These are phyloP conservation scores for Penicillium sp. DNA, from an alignment of 2,329 filamentous ascomycete genomes.

Conservation along the genomic window DNA sequence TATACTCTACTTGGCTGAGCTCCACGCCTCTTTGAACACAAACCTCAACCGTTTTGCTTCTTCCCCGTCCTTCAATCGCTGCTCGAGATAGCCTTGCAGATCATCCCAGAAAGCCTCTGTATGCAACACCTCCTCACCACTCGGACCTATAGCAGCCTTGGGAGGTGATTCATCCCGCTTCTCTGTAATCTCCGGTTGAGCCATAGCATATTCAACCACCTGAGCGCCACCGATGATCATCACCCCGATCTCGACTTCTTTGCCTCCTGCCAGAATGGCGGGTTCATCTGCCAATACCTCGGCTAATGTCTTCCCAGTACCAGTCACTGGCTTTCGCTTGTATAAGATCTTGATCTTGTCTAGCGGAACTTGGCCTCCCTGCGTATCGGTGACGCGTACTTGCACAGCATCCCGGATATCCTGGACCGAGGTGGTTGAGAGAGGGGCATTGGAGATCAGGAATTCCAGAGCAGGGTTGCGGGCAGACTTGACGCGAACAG, in stretches of 20 bases:
- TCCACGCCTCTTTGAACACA: slow-evolving; percentile 71
- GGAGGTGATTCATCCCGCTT: slow-evolving; percentile 25
- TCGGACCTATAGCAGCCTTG: slow-evolving; percentile 53
- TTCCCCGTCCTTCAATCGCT: slow-evolving; percentile 70
- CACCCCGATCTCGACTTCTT: slow-evolving; percentile 70
- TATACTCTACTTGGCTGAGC: slow-evolving; percentile 15
- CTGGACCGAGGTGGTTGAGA: slow-evolving; percentile 70
- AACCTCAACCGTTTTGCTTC: slow-evolving; percentile 64
- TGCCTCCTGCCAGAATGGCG: slow-evolving; percentile 40
- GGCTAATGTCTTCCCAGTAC: slow-evolving; percentile 72
- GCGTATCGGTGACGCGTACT: slow-evolving; percentile 55
- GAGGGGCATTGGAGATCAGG: slow-evolving; percentile 59
- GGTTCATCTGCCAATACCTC: slow-evolving; percentile 65
- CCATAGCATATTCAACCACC: slow-evolving; percentile 39
- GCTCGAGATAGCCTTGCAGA: slow-evolving; percentile 74
- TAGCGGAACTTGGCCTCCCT: slow-evolving; percentile 40
- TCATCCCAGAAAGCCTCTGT: slow-evolving; percentile 84
- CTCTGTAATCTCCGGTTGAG: slow-evolving; percentile 34
- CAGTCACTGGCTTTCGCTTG: slow-evolving; percentile 80
- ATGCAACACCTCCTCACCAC: slow-evolving; percentile 61
- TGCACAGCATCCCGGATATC: slow-evolving; percentile 74
- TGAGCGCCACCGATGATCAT: slow-evolving; percentile 80
- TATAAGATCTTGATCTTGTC: slow-evolving; percentile 83
- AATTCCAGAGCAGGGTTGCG: slow-evolving; percentile 72
- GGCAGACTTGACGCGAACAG: slow-evolving; percentile 52